Percentiles rank a stretch among this genome's conserved stretches.
phyloP scores from a whole-genome alignment of 257 asterid species.

The Buddleja alternifolia region DNA sequence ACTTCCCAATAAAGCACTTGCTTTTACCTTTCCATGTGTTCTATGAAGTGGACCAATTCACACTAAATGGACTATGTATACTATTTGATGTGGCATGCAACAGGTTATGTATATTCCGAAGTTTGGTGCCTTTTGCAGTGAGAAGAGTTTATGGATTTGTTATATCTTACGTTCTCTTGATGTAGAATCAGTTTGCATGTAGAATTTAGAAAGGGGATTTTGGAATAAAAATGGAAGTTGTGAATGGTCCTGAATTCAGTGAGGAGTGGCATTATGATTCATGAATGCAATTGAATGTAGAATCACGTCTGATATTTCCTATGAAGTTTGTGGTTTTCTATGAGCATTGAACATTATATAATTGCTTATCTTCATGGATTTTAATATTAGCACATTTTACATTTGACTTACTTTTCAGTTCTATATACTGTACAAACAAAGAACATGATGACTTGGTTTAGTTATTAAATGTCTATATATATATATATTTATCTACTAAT shows the following conservation, averaged over 20 bases:
- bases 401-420: constrained; percentile 22
- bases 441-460: neutral
- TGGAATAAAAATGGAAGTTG: constrained; percentile 24
- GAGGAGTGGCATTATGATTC: constrained; percentile 11
- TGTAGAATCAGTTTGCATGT: constrained; percentile 21
- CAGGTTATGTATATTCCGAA: constrained; percentile 3
- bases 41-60: constrained; percentile 2
- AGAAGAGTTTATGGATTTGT: constrained; percentile 21
- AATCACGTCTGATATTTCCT: constrained; percentile 10
- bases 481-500: neutral
- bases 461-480: neutral
- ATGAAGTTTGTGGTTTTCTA: constrained; percentile 20
- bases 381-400: neutral
- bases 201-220: constrained; percentile 12
- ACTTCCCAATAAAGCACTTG: constrained; percentile 8
- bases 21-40: constrained; percentile 19
- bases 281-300: constrained; percentile 4
- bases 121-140: constrained; percentile 13
- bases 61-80: neutral
- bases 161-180: constrained; percentile 15
- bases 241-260: constrained; percentile 4
- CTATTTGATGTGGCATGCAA: constrained; percentile 9
- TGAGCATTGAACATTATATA: constrained; percentile 1
- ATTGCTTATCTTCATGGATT: constrained; percentile 4
- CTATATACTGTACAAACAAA: constrained; percentile 5